Percentiles rank a stretch among this genome's conserved stretches.
phyloP scores from a whole-genome alignment of 106 monocot genomes.

The Posidonia australis region DNA sequence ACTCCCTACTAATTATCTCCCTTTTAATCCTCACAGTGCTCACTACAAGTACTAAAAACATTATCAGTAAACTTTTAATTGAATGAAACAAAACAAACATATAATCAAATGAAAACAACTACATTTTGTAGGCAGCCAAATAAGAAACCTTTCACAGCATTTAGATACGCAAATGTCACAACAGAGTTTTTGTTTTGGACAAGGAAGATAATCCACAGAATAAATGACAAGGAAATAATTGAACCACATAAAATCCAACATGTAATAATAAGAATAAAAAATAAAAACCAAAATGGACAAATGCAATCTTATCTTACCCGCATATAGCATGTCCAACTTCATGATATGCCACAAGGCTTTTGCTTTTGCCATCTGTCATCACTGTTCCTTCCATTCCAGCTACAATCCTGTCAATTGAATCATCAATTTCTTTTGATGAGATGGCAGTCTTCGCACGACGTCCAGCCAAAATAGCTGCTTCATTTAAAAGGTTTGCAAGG shows the following conservation, averaged over 20 bases:
- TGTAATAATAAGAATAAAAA: not conserved
- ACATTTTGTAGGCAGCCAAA: too few relatives aligned
- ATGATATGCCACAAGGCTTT: constrained; percentile 95
- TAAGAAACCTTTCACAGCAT: too few relatives aligned
- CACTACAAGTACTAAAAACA: too few relatives aligned
- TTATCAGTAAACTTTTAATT: too few relatives aligned
- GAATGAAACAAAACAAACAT: too few relatives aligned
- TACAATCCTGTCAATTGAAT: constrained; percentile 95
- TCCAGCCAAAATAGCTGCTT: constrained; percentile 94
- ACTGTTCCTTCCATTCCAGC: constrained; percentile 99
- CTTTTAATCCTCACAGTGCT: too few relatives aligned
- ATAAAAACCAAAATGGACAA: not conserved
- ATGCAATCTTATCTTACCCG: constrained; percentile 45
- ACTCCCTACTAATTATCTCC: too few relatives aligned
- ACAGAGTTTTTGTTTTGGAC: too few relatives aligned
- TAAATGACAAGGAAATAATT: not conserved
- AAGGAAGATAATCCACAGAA: too few relatives aligned
- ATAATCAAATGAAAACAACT: too few relatives aligned
- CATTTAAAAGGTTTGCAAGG: constrained; percentile 94
- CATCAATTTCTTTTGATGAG: constrained; percentile 95
- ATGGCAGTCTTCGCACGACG: constrained; percentile 75
- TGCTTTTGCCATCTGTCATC: constrained; percentile 98
- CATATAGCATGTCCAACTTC: constrained; percentile 99
- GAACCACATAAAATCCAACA: not conserved
- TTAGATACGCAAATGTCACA: too few relatives aligned